Evolutionary conservation across 1,139 yeast genomes (phyloP), one percentile per base, ranked within the genome.

Genomic region (Candida sp.): DNA sequence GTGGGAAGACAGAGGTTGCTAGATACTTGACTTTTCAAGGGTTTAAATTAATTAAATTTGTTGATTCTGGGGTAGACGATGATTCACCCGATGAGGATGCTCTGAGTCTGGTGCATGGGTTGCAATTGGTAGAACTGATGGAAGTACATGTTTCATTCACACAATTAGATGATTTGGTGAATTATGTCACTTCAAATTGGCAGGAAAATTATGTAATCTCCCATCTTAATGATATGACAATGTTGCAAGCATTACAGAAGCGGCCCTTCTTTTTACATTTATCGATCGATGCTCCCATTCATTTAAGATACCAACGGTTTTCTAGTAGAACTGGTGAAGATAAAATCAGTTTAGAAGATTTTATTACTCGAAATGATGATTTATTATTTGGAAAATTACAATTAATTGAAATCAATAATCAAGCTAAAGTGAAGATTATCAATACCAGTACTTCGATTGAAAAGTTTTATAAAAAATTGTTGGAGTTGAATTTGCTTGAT

Each of bases 221-320:
- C 0, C 80, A 81, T 47, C 68, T 86, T 11, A 61, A 66, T 9
- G 67, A 68, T 22, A 51, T 75, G 4, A 61, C 60, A 0, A 65
- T 75, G 43, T 68, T 87, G 32, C 72, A 75, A 1, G 65, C 64
- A 15, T 65, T 90, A 5, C 68, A 77, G 39, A 84, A 85, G 50
- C 69, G 97, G 46, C 98, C 99, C 0, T 93, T 89, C 59, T 89
- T 91, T 57, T 72, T 90, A 27, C 96, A 90, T 54, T 59, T 93
- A 3, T 77, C 89, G 6, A 73, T 90, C 2, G 96, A 89, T 57
- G 90, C 96, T 0, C 88, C 97, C 0, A 49, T 85, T 11, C 54
- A 58, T 21, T 53, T 79, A 22, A 71, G 96, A 43, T 76, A 72
- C 56, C 61, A 69, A 36, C 65, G 95, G 39, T 76, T 68, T 54